Base-by-base conservation (phyloP, 2,329 filamentous ascomycete species). In the Hypoxylon sp. region DNA sequence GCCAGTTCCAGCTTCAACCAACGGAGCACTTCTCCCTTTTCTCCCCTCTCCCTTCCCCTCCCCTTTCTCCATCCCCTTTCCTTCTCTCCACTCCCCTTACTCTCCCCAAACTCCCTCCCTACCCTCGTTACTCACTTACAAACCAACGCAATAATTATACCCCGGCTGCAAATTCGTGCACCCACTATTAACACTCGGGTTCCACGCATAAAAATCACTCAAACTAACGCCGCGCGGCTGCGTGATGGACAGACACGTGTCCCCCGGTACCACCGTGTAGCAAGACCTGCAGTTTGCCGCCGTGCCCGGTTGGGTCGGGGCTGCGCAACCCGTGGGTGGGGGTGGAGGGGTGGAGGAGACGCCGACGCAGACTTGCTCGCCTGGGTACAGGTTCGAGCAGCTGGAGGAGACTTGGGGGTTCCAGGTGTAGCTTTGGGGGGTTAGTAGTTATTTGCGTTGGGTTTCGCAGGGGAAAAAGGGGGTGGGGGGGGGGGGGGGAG, bases 101-200 rank as follows among this genome's bases (percentile, higher is more conserved):
- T 5, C 2, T 23, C 23, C 23, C 2, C 23, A 2, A 23, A 23
- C 23, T 23, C 23, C 3, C 2, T 10, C 17, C 17, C 9, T 5
- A 28, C 25, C 3, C 5, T 28, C 3, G 4, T 5, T 28, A 28
- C 3, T 3, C 17, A 25, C 46, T 28, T 56, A 50, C 28, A 70
- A 65, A 28, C 68, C 74, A 14, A 75, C 71, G 59, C 74, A 75
- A 63, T 75, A 75, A 55, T 75, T 74, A 30, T 71, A 75, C 3
- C 69, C 73, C 23, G 75, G 25, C 67, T 65, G 57, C 9, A 75
- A 64, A 38, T 74, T 75, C 0, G 66, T 63, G 73, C 74, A 75
- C 2, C 6, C 55, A 19, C 50, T 23, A 48, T 70, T 43, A 25
- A 75, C 14, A 36, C 66, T 67, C 14, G 74, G 73, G 68, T 75